Percentiles rank a stretch among this genome's conserved stretches.
Evolutionary conservation across 192 early-diverging fungal species (phyloP).

Genomic region (Coemansia sp.): DNA sequence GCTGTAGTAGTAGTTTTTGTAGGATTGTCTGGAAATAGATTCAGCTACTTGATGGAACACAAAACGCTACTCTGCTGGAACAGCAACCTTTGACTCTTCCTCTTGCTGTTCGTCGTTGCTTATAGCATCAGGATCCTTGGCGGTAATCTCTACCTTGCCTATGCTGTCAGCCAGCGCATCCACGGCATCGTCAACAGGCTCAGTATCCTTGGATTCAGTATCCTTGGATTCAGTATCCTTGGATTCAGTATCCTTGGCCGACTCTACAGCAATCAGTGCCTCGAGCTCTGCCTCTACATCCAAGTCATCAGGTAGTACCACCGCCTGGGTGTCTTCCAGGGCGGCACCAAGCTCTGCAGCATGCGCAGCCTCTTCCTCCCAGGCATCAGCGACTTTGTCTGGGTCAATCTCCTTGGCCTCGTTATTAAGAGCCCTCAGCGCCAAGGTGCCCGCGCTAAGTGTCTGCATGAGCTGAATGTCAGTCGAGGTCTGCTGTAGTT

Average conservation of each 20-base stretch:
- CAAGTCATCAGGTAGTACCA: background rate
- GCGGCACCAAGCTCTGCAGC: conserved; percentile 19
- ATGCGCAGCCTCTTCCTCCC: conserved; percentile 26
- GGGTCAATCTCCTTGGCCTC: conserved; percentile 4
- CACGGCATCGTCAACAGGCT: conserved; percentile 7
- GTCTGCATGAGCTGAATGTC: conserved; percentile 36
- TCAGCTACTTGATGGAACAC: background rate
- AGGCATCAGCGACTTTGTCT: conserved; percentile 19
- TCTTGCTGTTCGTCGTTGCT: background rate
- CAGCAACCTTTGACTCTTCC: background rate
- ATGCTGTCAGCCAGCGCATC: conserved; percentile 13
- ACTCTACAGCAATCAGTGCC: conserved; percentile 14
- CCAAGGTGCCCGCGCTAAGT: conserved; percentile 24
- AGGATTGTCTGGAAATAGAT: background rate
- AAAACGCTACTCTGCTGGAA: background rate
- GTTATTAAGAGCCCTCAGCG: conserved; percentile 23
- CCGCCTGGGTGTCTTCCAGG: conserved; percentile 6
- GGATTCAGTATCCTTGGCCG: background rate
- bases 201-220: background rate
- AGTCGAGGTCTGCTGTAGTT: conserved; percentile 37
- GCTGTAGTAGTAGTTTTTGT: background rate
- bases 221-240: background rate
- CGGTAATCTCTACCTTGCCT: conserved; percentile 26
- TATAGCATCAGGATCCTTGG: background rate
- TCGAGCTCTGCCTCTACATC: conserved; percentile 45